These are phyloP conservation scores for Crithidia sp. DNA, from an alignment of 208 protist genomes.

Conservation along the genomic window DNA sequence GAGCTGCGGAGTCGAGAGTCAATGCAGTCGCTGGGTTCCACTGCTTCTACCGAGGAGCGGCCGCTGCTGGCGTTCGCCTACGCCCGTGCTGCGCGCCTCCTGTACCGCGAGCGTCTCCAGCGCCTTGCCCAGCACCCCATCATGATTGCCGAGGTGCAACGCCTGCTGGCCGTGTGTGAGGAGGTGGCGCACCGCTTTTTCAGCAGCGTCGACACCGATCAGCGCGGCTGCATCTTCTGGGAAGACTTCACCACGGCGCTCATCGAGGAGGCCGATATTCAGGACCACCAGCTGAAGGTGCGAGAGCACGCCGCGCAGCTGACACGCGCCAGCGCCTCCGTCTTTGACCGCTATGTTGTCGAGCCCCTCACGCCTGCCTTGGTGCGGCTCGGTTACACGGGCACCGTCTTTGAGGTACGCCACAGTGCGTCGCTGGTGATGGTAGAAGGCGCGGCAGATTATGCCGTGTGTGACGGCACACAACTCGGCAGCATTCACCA, in stretches of 20 bases:
- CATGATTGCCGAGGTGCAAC: slow-evolving; percentile 31
- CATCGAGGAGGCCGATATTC: slow-evolving; percentile 74
- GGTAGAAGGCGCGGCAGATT: slow-evolving; percentile 65
- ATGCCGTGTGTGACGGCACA: slow-evolving; percentile 74
- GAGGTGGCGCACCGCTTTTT: slow-evolving; percentile 59
- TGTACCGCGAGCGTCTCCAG: slow-evolving; percentile 44
- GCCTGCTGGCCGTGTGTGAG: slow-evolving; percentile 49
- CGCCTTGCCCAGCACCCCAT: slow-evolving; percentile 31
- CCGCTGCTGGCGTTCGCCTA: slow-evolving; percentile 23
- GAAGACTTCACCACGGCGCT: slow-evolving; percentile 69
- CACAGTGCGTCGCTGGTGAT: slow-evolving; percentile 65
- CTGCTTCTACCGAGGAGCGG: background rate
- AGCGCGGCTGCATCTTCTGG: slow-evolving; percentile 70
- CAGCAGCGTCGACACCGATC: slow-evolving; percentile 59
- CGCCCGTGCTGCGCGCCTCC: slow-evolving; percentile 22
- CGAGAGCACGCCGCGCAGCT: slow-evolving; percentile 51
- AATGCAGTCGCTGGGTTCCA: too few species aligned
- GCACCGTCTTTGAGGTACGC: slow-evolving; percentile 49
- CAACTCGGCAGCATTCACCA: slow-evolving; percentile 53
- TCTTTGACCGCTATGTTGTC: slow-evolving; percentile 78
- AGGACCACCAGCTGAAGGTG: slow-evolving; percentile 54
- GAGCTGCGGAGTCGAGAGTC: too few species aligned
- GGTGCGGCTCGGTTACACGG: slow-evolving; percentile 63
- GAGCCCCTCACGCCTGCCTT: slow-evolving; percentile 62
- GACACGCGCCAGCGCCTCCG: slow-evolving; percentile 51